Evolutionary conservation across 1,139 yeast genomes (phyloP).

Genomic region (Taphrina populina): DNA sequence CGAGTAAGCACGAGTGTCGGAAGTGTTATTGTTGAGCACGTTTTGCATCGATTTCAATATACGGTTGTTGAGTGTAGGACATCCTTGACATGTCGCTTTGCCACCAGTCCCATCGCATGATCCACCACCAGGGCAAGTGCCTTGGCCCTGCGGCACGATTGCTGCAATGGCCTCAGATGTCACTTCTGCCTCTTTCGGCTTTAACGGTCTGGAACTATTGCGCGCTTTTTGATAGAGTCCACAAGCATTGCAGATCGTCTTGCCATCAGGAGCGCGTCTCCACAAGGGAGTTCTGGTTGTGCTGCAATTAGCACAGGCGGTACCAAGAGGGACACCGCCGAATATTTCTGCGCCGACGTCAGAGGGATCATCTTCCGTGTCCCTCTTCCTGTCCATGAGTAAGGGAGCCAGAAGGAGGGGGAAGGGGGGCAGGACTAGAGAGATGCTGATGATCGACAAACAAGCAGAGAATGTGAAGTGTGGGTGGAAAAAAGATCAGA

Average conservation of each 20-base stretch:
- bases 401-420: not conserved
- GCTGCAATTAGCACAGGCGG: conserved; percentile 61
- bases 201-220: conserved; percentile 39
- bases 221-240: conserved; percentile 54
- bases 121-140: conserved; percentile 37
- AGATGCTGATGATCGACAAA: no score
- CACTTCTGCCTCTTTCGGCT: conserved; percentile 1
- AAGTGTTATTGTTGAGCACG: not conserved
- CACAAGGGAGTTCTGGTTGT: conserved; percentile 69
- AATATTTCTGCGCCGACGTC: conserved; percentile 26
- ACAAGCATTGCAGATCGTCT: conserved; percentile 70
- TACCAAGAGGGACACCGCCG: conserved; percentile 25
- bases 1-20: not conserved
- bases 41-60: conserved; percentile 20
- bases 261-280: conserved; percentile 64
- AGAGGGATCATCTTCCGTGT: conserved; percentile 3
- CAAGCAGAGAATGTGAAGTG: no score
- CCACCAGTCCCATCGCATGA: conserved; percentile 38
- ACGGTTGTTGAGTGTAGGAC: conserved; percentile 36
- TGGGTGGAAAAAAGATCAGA: no score
- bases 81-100: conserved; percentile 35
- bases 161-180: not conserved
- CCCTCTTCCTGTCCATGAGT: conserved; percentile 1
- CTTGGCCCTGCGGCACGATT: conserved; percentile 8
- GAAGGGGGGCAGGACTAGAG: no score